A percentile compares a stretch with the other conserved stretches of the same genome.
Evolutionary conservation across 176 grass and related monocot genomes (phyloP).

Genomic region (Aegilops speltoides): DNA sequence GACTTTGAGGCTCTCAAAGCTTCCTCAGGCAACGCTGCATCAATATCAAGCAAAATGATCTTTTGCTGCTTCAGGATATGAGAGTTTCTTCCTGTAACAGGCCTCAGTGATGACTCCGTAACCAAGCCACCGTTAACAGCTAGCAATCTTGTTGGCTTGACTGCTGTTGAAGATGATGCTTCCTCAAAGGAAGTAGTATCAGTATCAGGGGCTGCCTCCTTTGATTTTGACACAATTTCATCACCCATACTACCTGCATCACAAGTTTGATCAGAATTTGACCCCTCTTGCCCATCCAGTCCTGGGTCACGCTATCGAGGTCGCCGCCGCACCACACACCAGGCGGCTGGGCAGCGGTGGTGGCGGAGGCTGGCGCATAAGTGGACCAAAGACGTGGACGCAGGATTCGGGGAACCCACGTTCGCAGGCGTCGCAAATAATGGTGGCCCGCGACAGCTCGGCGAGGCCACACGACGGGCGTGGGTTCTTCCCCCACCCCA

Average conservation of each 20-base stretch:
- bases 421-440: slow-evolving; percentile 86
- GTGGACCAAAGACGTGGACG: slow-evolving; percentile 32
- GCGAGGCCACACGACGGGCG: slow-evolving; percentile 52
- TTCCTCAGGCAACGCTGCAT: slow-evolving; percentile 77
- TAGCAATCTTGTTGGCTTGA: slow-evolving; percentile 44
- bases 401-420: slow-evolving; percentile 80
- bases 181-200: slow-evolving; percentile 40
- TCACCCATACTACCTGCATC: slow-evolving; percentile 31
- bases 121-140: slow-evolving; percentile 49
- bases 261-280: slow-evolving; percentile 34
- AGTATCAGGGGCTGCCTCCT: slow-evolving; percentile 1
- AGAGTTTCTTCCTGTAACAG: slow-evolving; percentile 66
- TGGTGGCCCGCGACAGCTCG: slow-evolving; percentile 38
- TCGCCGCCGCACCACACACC: slow-evolving; percentile 39
- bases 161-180: slow-evolving; percentile 36
- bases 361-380: slow-evolving; percentile 2
- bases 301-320: slow-evolving; percentile 38
- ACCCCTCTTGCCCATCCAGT: slow-evolving; percentile 58
- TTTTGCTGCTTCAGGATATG: slow-evolving; percentile 77
- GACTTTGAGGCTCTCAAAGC: slow-evolving; percentile 62
- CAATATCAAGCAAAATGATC: slow-evolving; percentile 86
- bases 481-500: slow-evolving; percentile 27
- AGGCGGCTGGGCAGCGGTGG: not conserved
- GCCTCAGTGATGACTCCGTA: slow-evolving; percentile 71
- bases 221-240: slow-evolving; percentile 46